Base-by-base conservation (phyloP, 495 filamentous ascomycete genomes). In the Copromyces sp. region DNA sequence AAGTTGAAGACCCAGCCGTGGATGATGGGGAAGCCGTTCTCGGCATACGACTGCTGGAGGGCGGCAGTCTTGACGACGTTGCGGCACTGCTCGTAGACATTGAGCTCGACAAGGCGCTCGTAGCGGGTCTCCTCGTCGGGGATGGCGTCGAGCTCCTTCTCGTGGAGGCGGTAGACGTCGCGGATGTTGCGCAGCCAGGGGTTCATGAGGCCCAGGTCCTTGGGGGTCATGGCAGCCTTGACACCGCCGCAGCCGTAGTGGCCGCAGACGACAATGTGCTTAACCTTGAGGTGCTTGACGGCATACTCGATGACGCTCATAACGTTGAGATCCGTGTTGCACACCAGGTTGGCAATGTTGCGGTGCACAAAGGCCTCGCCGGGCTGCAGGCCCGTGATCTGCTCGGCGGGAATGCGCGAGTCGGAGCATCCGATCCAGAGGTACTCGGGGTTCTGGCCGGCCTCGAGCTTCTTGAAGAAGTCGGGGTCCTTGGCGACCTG, bases 371-470 rank as follows among this genome's bases (percentile, higher is more conserved):
- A 90, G 70, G 85, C 84, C 69, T 90, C 87, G 68, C 88, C 88
- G 53, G 88, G 85, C 40, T 82, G 78, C n/a, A 90, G 80, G 44
- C 88, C 88, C 37, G 87, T 85, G 77, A 90, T 84, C 73, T 84
- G 83, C 78, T 89, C 88, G 47, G 87, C 88, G 37, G 88, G 88
- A 74, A 90, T 87, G 72, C 88, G 87, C 59, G 86, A 87, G 79
- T 90, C 88, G 78, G 84, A 86, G 82, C 88, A 90, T 45, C 88
- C 88, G 76, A 90, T 88, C 85, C 90, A 93, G 65, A 89, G 84
- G 72, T 88, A 89, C 74, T 89, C 84, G 53, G 88, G 88, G 59
- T 77, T 81, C 77, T 90, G 88, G 6, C 87, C 87, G 16, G 82
- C 81, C 41, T 80, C 79, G 32, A 90, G 83, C 71, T 85, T 82